Evolutionary conservation across 2,329 filamentous ascomycete species (phyloP), one percentile per base, ranked within the genome.

Genomic region (Neofusicoccum parvum): DNA sequence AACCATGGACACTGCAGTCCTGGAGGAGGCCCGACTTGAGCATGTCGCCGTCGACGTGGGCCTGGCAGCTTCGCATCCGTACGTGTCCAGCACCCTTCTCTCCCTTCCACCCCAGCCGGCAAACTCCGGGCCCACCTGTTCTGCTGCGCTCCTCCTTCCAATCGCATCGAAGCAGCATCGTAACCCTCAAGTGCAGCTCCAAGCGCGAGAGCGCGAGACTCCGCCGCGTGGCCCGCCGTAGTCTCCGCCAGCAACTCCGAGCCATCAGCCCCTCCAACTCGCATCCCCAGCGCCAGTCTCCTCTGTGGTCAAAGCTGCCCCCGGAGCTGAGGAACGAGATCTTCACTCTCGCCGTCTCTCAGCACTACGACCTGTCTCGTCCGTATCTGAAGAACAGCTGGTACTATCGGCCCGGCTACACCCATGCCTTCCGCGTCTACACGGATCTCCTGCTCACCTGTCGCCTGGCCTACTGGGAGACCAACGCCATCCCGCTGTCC

Each of bases 401-500:
- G 48, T 67, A 66, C 37, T 64, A 50, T 6, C 66, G 69, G 1
- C 69, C 69, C 2, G 70, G 69, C 53, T 77, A 79, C 67, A 72
- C 74, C 2, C 67, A 74, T 59, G 71, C 71, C 14, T 69, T 65
- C 15, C 68, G 58, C 66, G 71, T 76, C n/a, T 63, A 75, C 50
- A 77, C 71, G 3, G 34, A 69, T 4, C 71, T 81, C 15, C 73
- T 81, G 0, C 72, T 68, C 20, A 80, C 79, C 6, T 81, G 79
- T 54, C 75, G 78, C 5, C 69, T 74, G 2, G 68, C 79, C 32
- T 81, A 80, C 67, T 69, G 67, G 20, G 80, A 81, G 66, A 75
- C 78, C 0, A 72, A 71, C 4, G 65, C 73, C 3, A 74, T 80
- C 2, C 78, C 78, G 2, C 45, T 78, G 3, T 66, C 68, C 20